phyloP scores from a whole-genome alignment of 163 green algal genomes.

The Scenedesmus sp. region DNA sequence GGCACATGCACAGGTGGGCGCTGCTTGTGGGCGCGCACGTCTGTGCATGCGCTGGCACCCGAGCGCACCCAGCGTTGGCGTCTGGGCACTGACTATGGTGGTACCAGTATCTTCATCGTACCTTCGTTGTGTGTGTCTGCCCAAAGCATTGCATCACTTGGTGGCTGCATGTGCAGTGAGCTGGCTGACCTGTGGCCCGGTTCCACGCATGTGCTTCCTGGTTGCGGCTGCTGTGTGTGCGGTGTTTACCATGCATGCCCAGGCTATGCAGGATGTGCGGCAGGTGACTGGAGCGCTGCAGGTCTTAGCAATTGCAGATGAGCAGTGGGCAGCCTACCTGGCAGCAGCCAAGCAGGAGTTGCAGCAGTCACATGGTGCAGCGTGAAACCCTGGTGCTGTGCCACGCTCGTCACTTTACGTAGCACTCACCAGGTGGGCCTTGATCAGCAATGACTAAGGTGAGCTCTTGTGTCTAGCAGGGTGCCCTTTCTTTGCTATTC shows the following conservation, averaged over 20 bases:
- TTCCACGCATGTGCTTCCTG: not conserved
- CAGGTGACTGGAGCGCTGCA: slow-evolving; percentile 1
- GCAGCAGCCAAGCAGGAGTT: not conserved
- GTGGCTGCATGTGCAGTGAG: not conserved
- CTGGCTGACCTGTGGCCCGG: not conserved
- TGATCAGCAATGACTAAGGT: not conserved
- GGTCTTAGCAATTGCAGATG: not conserved
- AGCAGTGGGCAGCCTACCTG: slow-evolving; percentile 3
- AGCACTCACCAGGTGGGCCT: not conserved
- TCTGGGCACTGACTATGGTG: not conserved
- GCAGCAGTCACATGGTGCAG: not conserved
- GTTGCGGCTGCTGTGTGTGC: not conserved
- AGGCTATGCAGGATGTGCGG: not conserved
- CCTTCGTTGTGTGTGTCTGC: not conserved
- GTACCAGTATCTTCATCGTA: not conserved
- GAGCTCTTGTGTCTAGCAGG: not conserved
- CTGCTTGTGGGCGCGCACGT: not conserved
- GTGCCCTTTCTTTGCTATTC: not conserved
- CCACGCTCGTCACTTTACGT: not conserved
- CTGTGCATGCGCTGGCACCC: not conserved
- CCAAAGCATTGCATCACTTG: too few relatives aligned
- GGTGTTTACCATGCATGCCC: not conserved
- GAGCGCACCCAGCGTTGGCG: too few relatives aligned
- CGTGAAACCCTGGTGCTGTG: not conserved
- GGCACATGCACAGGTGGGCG: slow-evolving; percentile 28